These are phyloP conservation scores for Boletellus deceptivus DNA, from an alignment of 1,284 basidiomycete species.

Conservation along the genomic window DNA sequence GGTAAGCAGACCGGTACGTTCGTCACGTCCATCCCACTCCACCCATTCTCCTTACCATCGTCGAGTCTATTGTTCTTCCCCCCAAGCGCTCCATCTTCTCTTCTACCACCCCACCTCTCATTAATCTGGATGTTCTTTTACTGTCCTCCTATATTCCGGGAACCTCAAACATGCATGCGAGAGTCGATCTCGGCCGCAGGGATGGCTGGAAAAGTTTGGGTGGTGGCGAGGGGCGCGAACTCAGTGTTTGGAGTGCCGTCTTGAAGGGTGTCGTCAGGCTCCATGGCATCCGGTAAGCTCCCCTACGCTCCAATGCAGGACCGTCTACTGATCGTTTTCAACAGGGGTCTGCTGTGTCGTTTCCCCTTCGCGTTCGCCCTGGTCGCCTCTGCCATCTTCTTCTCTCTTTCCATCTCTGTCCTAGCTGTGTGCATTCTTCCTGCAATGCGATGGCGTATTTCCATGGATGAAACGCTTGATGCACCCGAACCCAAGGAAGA, in stretches of 20 bases:
- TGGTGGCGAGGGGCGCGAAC: conserved; percentile 63
- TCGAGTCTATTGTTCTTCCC: conserved; percentile 59
- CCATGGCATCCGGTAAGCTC: conserved; percentile 61
- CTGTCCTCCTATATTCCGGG: conserved; percentile 50
- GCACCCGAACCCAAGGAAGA: conserved; percentile 22
- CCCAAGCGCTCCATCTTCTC: conserved; percentile 33
- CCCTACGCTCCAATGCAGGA: conserved; percentile 1
- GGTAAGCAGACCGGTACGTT: conserved; percentile 64
- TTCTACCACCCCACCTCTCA: conserved; percentile 39
- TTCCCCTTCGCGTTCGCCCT: conserved; percentile 58
- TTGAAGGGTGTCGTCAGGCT: conserved; percentile 60
- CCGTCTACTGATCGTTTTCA: not conserved
- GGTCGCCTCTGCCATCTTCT: conserved; percentile 41
- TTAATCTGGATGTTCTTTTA: conserved; percentile 53
- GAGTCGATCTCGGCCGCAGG: conserved; percentile 61
- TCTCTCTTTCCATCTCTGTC: conserved; percentile 32
- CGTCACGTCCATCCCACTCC: not conserved
- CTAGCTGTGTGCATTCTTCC: conserved; percentile 53
- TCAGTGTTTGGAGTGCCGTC: conserved; percentile 60
- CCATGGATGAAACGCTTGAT: conserved; percentile 14
- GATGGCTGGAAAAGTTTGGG: conserved; percentile 70
- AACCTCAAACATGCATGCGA: conserved; percentile 48
- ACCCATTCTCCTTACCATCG: conserved; percentile 12
- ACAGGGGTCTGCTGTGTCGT: conserved; percentile 65
- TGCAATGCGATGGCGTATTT: conserved; percentile 34